Evolutionary conservation across 2,329 filamentous ascomycete species (phyloP), one percentile per base, ranked within the genome.

Genomic region (Chrysoporthe cubensis): DNA sequence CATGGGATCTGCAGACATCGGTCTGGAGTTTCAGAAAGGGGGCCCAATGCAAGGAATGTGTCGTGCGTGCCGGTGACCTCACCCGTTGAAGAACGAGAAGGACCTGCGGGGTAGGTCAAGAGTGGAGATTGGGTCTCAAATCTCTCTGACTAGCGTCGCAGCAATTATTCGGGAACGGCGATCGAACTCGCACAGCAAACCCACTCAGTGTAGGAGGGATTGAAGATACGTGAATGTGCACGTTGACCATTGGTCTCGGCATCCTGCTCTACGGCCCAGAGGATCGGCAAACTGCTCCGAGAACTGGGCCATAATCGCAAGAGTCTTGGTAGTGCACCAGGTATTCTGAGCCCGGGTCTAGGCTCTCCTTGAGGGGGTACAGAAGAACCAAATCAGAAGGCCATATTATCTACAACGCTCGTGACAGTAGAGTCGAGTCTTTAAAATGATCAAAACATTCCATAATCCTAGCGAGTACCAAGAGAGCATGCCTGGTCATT

Each of bases 61-160:
- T 54, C 32, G 26, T 54, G 48, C 50, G 50, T 21, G 48, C 48
- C 46, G 48, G 26, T 54, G 50, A 32, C 26, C 50, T 54, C 50
- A 32, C 50, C 26, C 21, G 26, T 34, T 54, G 26, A 54, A 32
- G 13, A 26, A 14, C 16, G 6, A 34, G 14, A 54, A 32, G 50
- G 32, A 32, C 50, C 50, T 54, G 50, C 50, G 21, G 50, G 26
- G 50, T 32, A 21, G 50, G 32, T 21, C 21, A 34, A 26, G 13
- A 32, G 50, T 54, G 50, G 50, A 16, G 50, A 32, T 54, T 3
- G 3, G 46, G 13, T 16, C 11, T 32, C 21, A 9, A 21, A 54
- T 54, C 4, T 32, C 50, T 54, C 50, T 54, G 50, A 54, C 50
- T 54, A 54, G 32, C 3, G 50, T 13, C 21, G 37, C 14, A 34